These are phyloP conservation scores for Nakaseomyces glabratus DNA, from an alignment of 1,139 yeast species.

Conservation along the genomic window DNA sequence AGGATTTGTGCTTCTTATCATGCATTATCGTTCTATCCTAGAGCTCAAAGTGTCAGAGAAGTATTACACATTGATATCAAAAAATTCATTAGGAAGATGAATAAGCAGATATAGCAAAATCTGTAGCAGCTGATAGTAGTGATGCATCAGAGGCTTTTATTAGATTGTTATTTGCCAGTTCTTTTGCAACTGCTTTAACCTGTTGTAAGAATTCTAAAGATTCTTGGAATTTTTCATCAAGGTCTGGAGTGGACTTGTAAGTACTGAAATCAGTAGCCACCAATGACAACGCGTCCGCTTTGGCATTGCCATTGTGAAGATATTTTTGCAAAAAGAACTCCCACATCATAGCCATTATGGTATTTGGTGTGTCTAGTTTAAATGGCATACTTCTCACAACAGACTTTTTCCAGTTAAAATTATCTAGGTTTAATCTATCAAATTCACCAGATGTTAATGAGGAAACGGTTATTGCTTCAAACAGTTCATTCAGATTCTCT, in stretches of 20 bases:
- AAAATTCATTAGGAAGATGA: too few relatives aligned
- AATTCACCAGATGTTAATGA: constrained; percentile 47
- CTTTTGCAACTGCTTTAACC: constrained; percentile 13
- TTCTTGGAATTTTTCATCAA: constrained; percentile 24
- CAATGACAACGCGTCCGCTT: constrained; percentile 25
- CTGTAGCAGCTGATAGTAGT: constrained; percentile 18
- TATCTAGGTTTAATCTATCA: constrained; percentile 32
- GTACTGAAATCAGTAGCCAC: constrained; percentile 27
- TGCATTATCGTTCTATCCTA: too few relatives aligned
- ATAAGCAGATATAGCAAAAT: constrained; percentile 20
- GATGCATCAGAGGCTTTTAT: constrained; percentile 18
- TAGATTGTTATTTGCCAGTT: constrained; percentile 15
- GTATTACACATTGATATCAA: too few relatives aligned
- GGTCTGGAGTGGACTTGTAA: constrained; percentile 23
- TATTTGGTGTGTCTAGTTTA: constrained; percentile 26
- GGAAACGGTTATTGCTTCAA: constrained; percentile 47
- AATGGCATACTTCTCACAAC: constrained; percentile 58
- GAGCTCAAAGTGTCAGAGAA: too few relatives aligned
- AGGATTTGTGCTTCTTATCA: too few relatives aligned
- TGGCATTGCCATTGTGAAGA: constrained; percentile 28
- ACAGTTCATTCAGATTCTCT: constrained; percentile 43
- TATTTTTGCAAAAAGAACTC: constrained; percentile 29
- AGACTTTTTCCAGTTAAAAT: constrained; percentile 46
- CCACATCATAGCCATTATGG: constrained; percentile 32
- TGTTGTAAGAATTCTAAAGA: constrained; percentile 21